phyloP scores from a whole-genome alignment of 2,329 filamentous ascomycete genomes.

The Pseudopithomyces chartarum region DNA sequence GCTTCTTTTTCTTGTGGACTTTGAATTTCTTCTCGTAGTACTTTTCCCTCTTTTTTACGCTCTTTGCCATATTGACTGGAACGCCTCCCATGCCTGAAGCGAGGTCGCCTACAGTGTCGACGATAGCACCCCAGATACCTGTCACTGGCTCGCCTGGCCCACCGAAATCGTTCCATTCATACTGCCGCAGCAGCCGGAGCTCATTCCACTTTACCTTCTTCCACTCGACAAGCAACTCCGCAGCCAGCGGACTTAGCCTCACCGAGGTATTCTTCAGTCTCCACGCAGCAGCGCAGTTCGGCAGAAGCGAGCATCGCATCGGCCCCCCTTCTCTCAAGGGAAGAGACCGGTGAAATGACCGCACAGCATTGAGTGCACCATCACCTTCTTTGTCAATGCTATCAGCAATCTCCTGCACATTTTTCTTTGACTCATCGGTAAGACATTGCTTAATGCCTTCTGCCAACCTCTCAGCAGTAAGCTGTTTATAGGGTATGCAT shows the following conservation, averaged over 20 bases:
- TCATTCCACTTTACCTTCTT: conserved; percentile 68
- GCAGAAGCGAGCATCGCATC: conserved; percentile 70
- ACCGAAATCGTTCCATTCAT: conserved; percentile 78
- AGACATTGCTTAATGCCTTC: conserved; percentile 74
- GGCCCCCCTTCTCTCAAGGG: conserved; percentile 49
- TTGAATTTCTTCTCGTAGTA: conserved; percentile 55
- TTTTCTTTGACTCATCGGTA: conserved; percentile 62
- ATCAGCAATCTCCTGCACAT: conserved; percentile 63
- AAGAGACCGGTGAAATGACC: conserved; percentile 67
- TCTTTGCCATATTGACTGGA: conserved; percentile 65
- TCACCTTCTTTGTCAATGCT: conserved; percentile 67
- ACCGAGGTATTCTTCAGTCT: conserved; percentile 65
- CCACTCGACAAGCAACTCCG: conserved; percentile 65
- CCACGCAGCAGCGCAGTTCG: conserved; percentile 70
- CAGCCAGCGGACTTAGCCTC: conserved; percentile 66
- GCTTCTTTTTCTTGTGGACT: conserved; percentile 33
- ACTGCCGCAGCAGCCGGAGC: conserved; percentile 67
- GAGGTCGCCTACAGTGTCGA: conserved; percentile 62
- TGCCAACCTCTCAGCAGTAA: conserved; percentile 67
- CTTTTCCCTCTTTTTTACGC: conserved; percentile 59
- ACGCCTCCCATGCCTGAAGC: conserved; percentile 68
- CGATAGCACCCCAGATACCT: conserved; percentile 65
- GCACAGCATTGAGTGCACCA: conserved; percentile 71
- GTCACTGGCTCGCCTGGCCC: conserved; percentile 76
- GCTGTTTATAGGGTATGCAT: conserved; percentile 68